phyloP scores from a whole-genome alignment of 192 early-diverging fungal species.

The Backusella luteola region DNA sequence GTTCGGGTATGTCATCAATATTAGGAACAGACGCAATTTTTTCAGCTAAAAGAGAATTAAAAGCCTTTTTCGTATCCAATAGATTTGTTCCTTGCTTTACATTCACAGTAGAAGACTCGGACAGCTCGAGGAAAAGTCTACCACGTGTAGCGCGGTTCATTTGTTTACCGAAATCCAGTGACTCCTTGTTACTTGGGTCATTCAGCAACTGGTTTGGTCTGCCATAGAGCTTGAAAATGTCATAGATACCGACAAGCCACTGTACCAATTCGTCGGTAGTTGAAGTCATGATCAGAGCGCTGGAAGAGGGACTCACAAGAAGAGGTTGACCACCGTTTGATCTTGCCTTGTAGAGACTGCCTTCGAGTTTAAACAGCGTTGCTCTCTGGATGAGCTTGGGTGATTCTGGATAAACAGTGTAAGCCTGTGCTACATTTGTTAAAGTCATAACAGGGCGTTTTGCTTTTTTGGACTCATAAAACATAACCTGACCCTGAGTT shows the following conservation, averaged over 20 bases:
- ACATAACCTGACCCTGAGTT: slow-evolving; percentile 47
- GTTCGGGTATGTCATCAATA: slow-evolving; percentile 1
- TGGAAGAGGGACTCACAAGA: not conserved
- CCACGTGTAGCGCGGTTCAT: not conserved
- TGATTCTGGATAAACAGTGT: slow-evolving; percentile 52
- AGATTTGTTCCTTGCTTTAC: not conserved
- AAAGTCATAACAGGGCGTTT: slow-evolving; percentile 50
- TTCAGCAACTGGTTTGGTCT: slow-evolving; percentile 32
- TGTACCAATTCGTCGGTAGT: slow-evolving; percentile 38
- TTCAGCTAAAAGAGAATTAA: not conserved
- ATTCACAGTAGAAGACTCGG: slow-evolving; percentile 5
- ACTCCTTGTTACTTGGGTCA: slow-evolving; percentile 1
- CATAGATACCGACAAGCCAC: slow-evolving; percentile 41
- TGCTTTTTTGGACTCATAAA: slow-evolving; percentile 51
- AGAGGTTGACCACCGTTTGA: slow-evolving; percentile 11
- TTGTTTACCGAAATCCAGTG: slow-evolving; percentile 24
- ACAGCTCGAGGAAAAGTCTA: slow-evolving; percentile 20
- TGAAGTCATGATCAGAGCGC: slow-evolving; percentile 35
- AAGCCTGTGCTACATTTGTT: slow-evolving; percentile 52
- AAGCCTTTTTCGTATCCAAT: slow-evolving; percentile 10
- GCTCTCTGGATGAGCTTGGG: slow-evolving; percentile 40
- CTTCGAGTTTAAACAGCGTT: slow-evolving; percentile 39
- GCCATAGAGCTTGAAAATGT: slow-evolving; percentile 48
- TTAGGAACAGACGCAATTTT: not conserved
- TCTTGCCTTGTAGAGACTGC: slow-evolving; percentile 26